Base-by-base conservation (phyloP, 345 rosid species). In the Bruguiera sexangula region DNA sequence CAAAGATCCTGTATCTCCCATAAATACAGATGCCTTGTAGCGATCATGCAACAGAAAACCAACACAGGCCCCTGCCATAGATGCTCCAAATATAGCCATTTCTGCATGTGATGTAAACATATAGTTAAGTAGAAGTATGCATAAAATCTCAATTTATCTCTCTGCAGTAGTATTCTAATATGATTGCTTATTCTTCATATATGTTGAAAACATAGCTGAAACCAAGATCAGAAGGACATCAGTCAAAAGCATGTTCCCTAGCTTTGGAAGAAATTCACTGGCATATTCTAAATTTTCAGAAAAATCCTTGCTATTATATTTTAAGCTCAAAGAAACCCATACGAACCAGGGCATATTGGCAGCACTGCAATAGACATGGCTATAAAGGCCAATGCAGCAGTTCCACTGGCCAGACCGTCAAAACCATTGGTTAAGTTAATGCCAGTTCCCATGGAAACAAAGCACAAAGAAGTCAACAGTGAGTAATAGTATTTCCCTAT, bases 31-130 rank as follows among this genome's bases (percentile, higher is more conserved):
- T 74, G 97, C 96, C 75, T 81, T 88, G 78, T 94, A 86, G 37
- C 93, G 82, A 46, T 91, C 91, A 80, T 91, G 97, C 74, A 90
- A 72, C 73, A 91, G 89, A 76, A 94, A 94, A 65, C 98, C 97
- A 66, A 88, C 82, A 82, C 96, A 89, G 64, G 96, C 93, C 80
- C 96, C 98, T 3, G 96, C 97, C 98, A 94, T 91, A 4, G 97
- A 85, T 67, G 95, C 85, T 78, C 97, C 98, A 73, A 94, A 94
- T 82, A 91, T 65, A 52, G 93, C 84, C 50, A 94, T 87, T 69
- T 88, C 98, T 94, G 79, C 76, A 74, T 19, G 67, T 56, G 71
- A 68, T 57, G n/a, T 48, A 66, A 64, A 64, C 13, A 7, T 54
- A 60, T 50, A 59, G 43, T 76, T 67, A 72, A 72, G 70, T 36